Base-by-base conservation (phyloP, 129 eudicot genomes). In the Heracleum sosnowskyi region DNA sequence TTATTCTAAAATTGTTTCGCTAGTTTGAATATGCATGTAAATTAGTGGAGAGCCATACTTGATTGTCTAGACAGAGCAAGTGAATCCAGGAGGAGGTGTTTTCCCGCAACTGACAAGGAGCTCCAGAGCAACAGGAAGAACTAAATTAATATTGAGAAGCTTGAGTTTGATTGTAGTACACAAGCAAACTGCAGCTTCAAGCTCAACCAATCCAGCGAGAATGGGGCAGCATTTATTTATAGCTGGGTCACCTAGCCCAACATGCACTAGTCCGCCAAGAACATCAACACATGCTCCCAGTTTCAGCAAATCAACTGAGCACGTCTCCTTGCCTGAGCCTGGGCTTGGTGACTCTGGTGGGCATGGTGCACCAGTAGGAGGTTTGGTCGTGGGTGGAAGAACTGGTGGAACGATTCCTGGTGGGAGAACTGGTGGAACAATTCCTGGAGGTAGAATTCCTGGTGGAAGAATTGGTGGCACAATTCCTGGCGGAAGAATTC, bases 221-320 rank as follows among this genome's bases (percentile, higher is more conserved):
- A 93, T 5, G 1, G 98, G 97, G 82, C 98, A 93, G 78, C 98
- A 93, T 71, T 86, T 28, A 75, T 89, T 91, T 46, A 75, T 92
- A 33, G 79, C 90, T 0, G 97, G 95, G 79, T 91, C 95, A 36
- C 98, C 98, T 42, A 93, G 69, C 62, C 91, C 95, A 24, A 91
- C 74, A 75, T 90, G 98, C 22, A 91, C 83, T 77, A 93, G 73
- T 83, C 98, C 98, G 17, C 97, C 97, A 53, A 93, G 91, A 47
- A 93, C 89, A 84, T 93, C 95, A 83, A 91, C 98, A 79, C 98
- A 93, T 37, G 95, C 98, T 34, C 97, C 97, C 6, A 93, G 91
- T 83, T 90, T 93, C 15, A 93, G 78, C 2, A 95, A 69, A 75
- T 93, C 91, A 20, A 89, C 85, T 33, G 98, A 96, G 77, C 98